Evolutionary conservation across 768 basidiomycete species (phyloP).

Genomic region (Podaxis sp.): DNA sequence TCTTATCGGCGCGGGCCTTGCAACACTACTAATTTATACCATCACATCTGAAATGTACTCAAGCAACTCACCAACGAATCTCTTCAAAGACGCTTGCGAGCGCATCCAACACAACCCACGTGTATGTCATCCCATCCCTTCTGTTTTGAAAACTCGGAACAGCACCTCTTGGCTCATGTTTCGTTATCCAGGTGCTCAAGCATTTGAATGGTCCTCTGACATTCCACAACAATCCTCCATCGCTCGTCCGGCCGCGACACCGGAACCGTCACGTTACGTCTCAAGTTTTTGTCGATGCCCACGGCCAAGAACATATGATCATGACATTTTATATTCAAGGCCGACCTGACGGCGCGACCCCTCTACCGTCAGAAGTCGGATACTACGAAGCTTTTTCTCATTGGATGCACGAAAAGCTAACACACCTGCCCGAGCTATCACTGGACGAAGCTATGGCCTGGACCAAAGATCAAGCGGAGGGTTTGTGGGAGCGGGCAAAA

Average conservation of each 20-base stretch:
- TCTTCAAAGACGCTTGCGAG: constrained; percentile 64
- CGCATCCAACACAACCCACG: constrained; percentile 45
- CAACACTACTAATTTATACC: constrained; percentile 72
- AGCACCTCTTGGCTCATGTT: constrained; percentile 4
- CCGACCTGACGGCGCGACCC: constrained; percentile 38
- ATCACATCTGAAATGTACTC: constrained; percentile 83
- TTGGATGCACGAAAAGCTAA: constrained; percentile 41
- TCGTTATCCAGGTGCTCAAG: constrained; percentile 53
- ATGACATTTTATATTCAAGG: constrained; percentile 82
- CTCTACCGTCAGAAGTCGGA: constrained; percentile 34
- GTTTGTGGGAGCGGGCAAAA: constrained; percentile 48
- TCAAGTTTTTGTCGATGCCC: constrained; percentile 67
- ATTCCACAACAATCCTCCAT: constrained; percentile 84
- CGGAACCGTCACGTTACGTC: constrained; percentile 81
- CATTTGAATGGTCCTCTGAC: constrained; percentile 65
- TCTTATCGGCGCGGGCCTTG: constrained; percentile 77
- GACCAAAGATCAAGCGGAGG: constrained; percentile 39
- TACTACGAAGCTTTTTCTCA: constrained; percentile 41
- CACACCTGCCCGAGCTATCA: constrained; percentile 47
- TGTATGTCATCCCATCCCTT: constrained; percentile 26
- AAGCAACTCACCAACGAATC: constrained; percentile 82
- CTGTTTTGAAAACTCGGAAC: not conserved
- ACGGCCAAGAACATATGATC: constrained; percentile 80
- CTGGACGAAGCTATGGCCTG: constrained; percentile 52
- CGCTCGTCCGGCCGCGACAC: constrained; percentile 72